Base-by-base conservation (phyloP, 2,329 filamentous ascomycete species). In the Keithomyces neogunnii region DNA sequence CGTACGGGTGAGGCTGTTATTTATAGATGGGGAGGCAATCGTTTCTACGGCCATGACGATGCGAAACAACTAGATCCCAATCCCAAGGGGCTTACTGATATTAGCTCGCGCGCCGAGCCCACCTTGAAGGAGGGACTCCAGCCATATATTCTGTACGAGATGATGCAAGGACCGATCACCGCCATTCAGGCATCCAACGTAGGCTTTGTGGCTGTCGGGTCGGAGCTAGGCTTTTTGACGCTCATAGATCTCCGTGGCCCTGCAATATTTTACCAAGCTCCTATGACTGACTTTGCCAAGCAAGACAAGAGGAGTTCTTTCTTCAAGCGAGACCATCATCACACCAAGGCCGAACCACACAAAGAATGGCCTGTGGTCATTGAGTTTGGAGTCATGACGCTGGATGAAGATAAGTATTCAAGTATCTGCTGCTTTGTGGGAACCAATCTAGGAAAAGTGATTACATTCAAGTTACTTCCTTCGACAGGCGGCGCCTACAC, bases 391-490 rank as follows among this genome's bases (percentile, higher is more conserved):
- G 89, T 96, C 45, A 85, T 99, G 83, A 95, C 88, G 3, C 72
- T 96, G 3, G 93, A 97, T 43, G 88, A 86, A n/a, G 92, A 97
- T 63, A 84, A 89, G 57, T 99, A 95, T 65, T 97, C 93, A 1
- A 96, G 90, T 62, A 95, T 99, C 51, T 82, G 86, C 53, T 87
- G 93, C 58, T 95, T 97, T 59, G 88, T 95, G 2, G 93, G 93
- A 26, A 97, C 93, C 0, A 91, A 85, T 57, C 68, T 82, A 32
- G 93, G 93, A 40, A 89, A 88, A 60, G 73, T 97, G 19, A 82
- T 85, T 5, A 97, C 92, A 0, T 92, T 97, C 71, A 96, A 96
- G 70, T 75, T 99, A 28, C 72, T 97, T 2, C 93, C 93, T 0
- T 78, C 85, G 11, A 80, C 78, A 49, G 80, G 84, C 4, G 77